Conservation (phyloP, 2,329 filamentous ascomycete species). For the Epichloe scottii region DNA sequence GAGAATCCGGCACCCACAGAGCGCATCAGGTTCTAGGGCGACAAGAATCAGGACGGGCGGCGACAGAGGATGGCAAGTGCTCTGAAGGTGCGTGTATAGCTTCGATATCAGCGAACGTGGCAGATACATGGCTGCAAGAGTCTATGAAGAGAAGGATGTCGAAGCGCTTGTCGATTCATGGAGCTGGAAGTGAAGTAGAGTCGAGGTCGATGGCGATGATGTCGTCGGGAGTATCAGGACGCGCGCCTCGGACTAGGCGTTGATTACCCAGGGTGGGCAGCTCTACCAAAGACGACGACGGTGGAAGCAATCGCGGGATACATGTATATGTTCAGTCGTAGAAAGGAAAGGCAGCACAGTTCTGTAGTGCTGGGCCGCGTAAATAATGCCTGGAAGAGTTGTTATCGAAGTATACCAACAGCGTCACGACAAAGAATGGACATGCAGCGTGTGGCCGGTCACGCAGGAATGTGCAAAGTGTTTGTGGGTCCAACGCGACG, state of each 20-base stretch:
- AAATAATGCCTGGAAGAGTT: background rate
- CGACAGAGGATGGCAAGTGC: conserved; percentile 76
- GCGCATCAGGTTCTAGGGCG: conserved; percentile 85
- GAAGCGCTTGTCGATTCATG: conserved; percentile 14
- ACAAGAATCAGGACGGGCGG: conserved; percentile 86
- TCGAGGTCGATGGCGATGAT: conserved; percentile 5
- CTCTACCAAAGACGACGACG: background rate
- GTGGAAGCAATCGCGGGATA: background rate
- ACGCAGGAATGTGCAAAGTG: background rate
- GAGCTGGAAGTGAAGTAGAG: conserved; percentile 8
- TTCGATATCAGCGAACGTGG: conserved; percentile 80
- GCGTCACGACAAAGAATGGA: background rate
- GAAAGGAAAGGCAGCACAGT: background rate
- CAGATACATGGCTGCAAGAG: conserved; percentile 64
- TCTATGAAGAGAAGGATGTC: conserved; percentile 18
- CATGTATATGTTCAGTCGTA: background rate
- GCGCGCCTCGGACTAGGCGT: background rate
- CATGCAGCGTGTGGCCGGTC: background rate
- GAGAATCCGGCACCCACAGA: conserved; percentile 90
- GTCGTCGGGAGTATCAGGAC: conserved; percentile 1
- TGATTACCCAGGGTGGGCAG: background rate
- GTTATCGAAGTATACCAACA: background rate
- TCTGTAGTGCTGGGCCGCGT: background rate
- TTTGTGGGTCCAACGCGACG: conserved; percentile 17
- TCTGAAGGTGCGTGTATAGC: conserved; percentile 80